Conservation (phyloP, 441 rosid species). For the Erodium chrysanthum region DNA sequence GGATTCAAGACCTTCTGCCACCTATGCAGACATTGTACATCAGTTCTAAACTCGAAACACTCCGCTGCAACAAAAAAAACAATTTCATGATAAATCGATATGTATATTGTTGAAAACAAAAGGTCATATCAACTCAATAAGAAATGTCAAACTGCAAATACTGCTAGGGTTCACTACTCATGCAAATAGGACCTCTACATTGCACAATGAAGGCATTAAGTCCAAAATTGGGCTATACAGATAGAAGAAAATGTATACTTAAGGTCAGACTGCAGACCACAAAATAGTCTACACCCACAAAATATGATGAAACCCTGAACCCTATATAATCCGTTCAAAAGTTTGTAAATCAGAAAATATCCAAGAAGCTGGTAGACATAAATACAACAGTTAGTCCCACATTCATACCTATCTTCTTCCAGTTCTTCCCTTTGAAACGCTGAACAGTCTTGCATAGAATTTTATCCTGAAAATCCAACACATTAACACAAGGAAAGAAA, state of each 20-base stretch:
- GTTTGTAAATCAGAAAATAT: background rate
- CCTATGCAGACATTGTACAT: constrained; percentile 97
- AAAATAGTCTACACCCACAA: background rate
- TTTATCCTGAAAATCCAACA: constrained; percentile 54
- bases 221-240: background rate
- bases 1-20: constrained; percentile 99
- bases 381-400: background rate
- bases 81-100: constrained; percentile 28
- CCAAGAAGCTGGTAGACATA: background rate
- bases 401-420: constrained; percentile 91
- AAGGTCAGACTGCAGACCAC: background rate
- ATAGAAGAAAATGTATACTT: background rate
- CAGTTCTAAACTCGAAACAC: constrained; percentile 95
- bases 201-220: background rate
- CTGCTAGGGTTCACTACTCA: background rate
- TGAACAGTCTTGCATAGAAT: constrained; percentile 80
- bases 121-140: background rate
- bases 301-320: background rate
- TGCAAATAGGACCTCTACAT: background rate
- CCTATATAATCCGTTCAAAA: background rate
- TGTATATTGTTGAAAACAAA: background rate
- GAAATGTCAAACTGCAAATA: background rate
- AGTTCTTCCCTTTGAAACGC: constrained; percentile 89
- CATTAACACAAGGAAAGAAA: constrained; percentile 7
- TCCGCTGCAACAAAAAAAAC: constrained; percentile 49